Conservation (phyloP, 768 basidiomycete genomes). For the Cyclocybe aegerita region DNA sequence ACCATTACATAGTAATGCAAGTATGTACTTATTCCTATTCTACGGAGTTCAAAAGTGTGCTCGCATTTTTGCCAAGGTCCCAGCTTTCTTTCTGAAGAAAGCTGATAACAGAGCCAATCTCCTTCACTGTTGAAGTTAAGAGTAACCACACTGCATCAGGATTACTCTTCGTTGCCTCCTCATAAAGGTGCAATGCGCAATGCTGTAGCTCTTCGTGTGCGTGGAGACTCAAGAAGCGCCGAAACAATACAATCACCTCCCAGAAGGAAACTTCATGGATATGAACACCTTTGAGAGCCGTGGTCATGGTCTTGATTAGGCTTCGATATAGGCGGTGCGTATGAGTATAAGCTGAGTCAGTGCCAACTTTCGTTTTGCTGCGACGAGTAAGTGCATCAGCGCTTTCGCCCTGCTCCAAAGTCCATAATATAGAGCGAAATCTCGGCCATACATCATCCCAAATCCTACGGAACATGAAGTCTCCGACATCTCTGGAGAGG, state of each 20-base stretch:
- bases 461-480: conserved; percentile 81
- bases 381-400: conserved; percentile 66
- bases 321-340: conserved; percentile 82
- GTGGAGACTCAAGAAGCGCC: conserved; percentile 69
- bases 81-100: conserved; percentile 61
- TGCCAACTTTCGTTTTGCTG: conserved; percentile 48
- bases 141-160: conserved; percentile 85
- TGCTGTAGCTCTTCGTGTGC: conserved; percentile 76
- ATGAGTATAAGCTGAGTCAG: conserved; percentile 74
- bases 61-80: conserved; percentile 54
- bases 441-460: conserved; percentile 96
- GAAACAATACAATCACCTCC: conserved; percentile 75
- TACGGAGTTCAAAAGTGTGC: conserved; percentile 29
- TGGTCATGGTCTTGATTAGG: conserved; percentile 70
- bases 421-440: conserved; percentile 59
- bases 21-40: conserved; percentile 10
- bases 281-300: conserved; percentile 64
- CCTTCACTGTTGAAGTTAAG: conserved; percentile 53
- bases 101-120: conserved; percentile 36
- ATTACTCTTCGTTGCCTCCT: conserved; percentile 57
- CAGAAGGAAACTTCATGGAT: conserved; percentile 72
- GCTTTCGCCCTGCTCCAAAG: conserved; percentile 62
- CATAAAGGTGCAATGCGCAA: conserved; percentile 65
- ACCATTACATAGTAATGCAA: conserved; percentile 8
- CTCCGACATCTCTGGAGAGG: conserved; percentile 69